phyloP scores from a whole-genome alignment of 2,329 filamentous ascomycete genomes.

The Endocalyx cinctus region DNA sequence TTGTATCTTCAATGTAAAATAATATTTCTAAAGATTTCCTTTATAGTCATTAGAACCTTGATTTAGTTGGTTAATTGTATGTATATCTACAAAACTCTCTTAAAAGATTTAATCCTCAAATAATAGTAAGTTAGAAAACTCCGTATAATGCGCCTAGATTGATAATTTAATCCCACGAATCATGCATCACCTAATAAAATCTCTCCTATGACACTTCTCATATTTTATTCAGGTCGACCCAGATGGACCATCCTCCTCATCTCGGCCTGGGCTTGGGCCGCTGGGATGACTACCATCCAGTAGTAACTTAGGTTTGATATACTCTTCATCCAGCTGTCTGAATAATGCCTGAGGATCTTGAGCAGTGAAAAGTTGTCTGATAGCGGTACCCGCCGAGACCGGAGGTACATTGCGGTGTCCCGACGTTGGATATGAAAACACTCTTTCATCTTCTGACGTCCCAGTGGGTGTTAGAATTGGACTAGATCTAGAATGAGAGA shows the following conservation, averaged over 20 bases:
- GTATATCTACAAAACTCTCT: too few species aligned
- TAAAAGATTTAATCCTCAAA: too few species aligned
- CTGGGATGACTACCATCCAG: constrained; percentile 62
- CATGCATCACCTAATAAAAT: constrained; percentile 6
- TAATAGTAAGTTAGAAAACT: too few species aligned
- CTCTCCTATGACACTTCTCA: too few species aligned
- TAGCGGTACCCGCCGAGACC: constrained; percentile 69
- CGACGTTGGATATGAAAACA: constrained; percentile 31
- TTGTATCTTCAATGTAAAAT: too few species aligned
- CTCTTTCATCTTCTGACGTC: constrained; percentile 24
- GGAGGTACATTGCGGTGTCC: constrained; percentile 32
- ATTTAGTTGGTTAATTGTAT: too few species aligned
- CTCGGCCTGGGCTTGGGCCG: constrained; percentile 16
- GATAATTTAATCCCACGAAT: constrained; percentile 10
- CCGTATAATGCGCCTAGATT: too few species aligned
- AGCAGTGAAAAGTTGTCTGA: constrained; percentile 75
- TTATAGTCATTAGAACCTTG: too few species aligned
- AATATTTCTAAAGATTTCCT: too few species aligned
- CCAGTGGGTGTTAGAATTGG: constrained; percentile 30
- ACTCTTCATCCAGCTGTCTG: constrained; percentile 89
- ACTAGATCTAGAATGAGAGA: constrained; percentile 35
- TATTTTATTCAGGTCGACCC: constrained; percentile 13
- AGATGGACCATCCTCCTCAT: constrained; percentile 23
- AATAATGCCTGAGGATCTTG: constrained; percentile 91
- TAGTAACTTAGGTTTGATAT: constrained; percentile 86